Evolutionary conservation across 108 stramenopile genomes (phyloP).

Genomic region (Schizochytrium sp.): DNA sequence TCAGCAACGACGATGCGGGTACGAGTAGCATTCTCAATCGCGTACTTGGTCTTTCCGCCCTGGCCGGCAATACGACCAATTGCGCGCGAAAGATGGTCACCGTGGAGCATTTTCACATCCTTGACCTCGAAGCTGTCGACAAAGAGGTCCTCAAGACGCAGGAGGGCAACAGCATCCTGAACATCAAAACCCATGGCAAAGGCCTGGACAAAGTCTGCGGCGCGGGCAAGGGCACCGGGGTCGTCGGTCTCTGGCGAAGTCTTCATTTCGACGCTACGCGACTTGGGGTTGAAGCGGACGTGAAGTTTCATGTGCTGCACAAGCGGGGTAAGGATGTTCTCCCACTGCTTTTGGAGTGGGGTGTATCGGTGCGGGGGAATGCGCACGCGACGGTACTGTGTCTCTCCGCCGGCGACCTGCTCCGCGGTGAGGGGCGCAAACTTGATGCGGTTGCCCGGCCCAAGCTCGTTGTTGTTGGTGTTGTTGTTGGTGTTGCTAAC

Average conservation of each 20-base stretch:
- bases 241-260: slow-evolving; percentile 80
- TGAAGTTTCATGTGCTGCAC: slow-evolving; percentile 90
- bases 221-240: slow-evolving; percentile 80
- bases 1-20: slow-evolving; percentile 95
- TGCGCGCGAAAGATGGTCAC: slow-evolving; percentile 92
- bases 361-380: slow-evolving; percentile 91
- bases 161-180: slow-evolving; percentile 89
- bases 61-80: slow-evolving; percentile 96
- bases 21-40: slow-evolving; percentile 99
- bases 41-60: slow-evolving; percentile 94
- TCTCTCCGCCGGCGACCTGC: neutral
- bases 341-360: slow-evolving; percentile 80
- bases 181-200: slow-evolving; percentile 98
- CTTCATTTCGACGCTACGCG: slow-evolving; percentile 90
- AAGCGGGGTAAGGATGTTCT: slow-evolving; percentile 74
- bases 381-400: slow-evolving; percentile 57
- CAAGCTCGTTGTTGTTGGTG: too few species aligned
- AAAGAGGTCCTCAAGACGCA: slow-evolving; percentile 94
- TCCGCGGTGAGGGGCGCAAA: neutral
- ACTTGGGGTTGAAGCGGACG: slow-evolving; percentile 93
- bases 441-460: neutral
- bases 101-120: slow-evolving; percentile 86
- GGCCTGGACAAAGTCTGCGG: slow-evolving; percentile 88
- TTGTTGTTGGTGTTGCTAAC: too few species aligned
- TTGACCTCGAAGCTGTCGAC: slow-evolving; percentile 94